Conservation (phyloP, 257 asterid species). For the Marsdenia floribunda region DNA sequence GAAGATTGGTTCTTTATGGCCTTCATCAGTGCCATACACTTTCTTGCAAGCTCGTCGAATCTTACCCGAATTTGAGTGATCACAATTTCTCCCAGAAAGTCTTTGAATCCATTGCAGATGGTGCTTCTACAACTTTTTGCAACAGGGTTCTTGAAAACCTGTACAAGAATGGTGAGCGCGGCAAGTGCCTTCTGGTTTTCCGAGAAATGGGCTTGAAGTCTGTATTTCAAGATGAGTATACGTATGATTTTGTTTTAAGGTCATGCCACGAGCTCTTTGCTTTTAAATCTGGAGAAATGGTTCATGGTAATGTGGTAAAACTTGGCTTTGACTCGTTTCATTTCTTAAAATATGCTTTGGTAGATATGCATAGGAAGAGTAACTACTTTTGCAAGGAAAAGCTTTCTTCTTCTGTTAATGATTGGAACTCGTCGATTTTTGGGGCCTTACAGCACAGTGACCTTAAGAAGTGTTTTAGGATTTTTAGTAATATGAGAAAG, state of each 20-base stretch:
- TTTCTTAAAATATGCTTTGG: background rate
- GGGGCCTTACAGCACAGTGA: slow-evolving; percentile 1
- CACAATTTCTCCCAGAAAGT: background rate
- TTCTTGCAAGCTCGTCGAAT: background rate
- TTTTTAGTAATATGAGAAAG: background rate
- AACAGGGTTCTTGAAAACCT: background rate
- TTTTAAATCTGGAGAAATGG: background rate
- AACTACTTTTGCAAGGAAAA: background rate
- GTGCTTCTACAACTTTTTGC: background rate
- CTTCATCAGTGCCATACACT: background rate
- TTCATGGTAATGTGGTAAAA: background rate
- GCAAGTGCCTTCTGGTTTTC: background rate
- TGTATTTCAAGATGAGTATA: background rate
- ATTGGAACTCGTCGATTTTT: slow-evolving; percentile 3
- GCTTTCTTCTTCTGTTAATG: background rate
- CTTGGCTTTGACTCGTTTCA: background rate
- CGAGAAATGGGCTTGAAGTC: background rate
- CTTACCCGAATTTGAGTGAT: background rate
- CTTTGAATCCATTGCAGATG: background rate
- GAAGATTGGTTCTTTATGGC: slow-evolving; percentile 4
- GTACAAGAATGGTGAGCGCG: background rate
- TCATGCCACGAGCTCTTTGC: background rate
- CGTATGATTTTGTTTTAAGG: background rate
- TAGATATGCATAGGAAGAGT: background rate
- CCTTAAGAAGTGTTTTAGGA: background rate